These are phyloP conservation scores for Phialocephala sp. DNA, from an alignment of 2,329 filamentous ascomycete species.

Conservation along the genomic window DNA sequence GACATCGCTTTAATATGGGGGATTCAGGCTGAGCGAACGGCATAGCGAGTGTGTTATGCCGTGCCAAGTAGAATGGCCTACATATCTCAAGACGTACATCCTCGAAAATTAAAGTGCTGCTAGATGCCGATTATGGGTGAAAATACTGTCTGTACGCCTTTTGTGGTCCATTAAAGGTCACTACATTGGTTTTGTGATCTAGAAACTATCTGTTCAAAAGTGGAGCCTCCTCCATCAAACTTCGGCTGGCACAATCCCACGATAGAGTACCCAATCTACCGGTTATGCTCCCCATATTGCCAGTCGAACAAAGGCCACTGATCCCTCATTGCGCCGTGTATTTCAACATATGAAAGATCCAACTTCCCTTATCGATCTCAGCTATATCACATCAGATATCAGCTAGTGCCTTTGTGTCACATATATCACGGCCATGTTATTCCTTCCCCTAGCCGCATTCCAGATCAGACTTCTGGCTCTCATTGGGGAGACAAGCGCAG, in stretches of 20 bases:
- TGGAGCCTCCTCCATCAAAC: not conserved
- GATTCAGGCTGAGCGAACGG: conserved; percentile 6
- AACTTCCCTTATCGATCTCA: not conserved
- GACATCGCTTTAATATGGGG: not conserved
- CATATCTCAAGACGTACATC: not conserved
- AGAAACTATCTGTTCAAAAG: no score
- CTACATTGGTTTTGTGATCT: no score
- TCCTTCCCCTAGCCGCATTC: not conserved
- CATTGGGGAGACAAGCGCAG: not conserved
- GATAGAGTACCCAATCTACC: not conserved
- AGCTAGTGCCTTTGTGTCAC: not conserved
- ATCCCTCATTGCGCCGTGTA: not conserved
- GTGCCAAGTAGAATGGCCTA: not conserved
- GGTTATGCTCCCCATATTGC: not conserved
- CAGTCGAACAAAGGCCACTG: not conserved
- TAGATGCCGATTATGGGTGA: no score
- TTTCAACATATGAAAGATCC: conserved; percentile 1
- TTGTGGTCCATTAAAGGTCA: no score
- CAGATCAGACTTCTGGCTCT: not conserved
- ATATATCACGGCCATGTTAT: not conserved
- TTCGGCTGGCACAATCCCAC: not conserved
- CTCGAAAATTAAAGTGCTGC: not conserved
- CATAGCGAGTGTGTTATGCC: not conserved
- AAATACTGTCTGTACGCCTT: no score
- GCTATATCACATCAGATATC: not conserved